Conservation (phyloP, 352 stramenopile genomes). For the Globisporangium orthogonon region DNA sequence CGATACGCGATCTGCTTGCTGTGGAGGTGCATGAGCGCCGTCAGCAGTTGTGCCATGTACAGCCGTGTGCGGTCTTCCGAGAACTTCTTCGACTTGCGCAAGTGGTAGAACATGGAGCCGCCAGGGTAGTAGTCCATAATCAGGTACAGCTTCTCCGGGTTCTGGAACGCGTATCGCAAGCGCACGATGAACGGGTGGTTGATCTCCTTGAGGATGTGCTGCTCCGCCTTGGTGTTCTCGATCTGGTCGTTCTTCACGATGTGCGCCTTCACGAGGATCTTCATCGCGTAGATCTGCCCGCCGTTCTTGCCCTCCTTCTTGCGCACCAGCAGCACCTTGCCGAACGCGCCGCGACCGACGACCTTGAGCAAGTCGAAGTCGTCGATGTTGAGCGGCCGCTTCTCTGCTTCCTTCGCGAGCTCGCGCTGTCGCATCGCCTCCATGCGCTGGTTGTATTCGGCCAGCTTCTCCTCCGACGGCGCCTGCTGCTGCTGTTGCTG, state of each 20-base stretch:
- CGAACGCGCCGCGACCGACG: constrained; percentile 93
- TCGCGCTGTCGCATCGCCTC: constrained; percentile 79
- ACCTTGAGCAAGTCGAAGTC: constrained; percentile 96
- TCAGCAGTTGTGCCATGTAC: constrained; percentile 87
- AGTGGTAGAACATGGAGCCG: constrained; percentile 86
- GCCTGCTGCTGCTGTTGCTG: constrained; percentile 8
- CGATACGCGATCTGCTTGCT: constrained; percentile 88
- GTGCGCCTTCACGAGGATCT: constrained; percentile 91
- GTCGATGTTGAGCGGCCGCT: constrained; percentile 72
- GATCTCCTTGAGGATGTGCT: constrained; percentile 89
- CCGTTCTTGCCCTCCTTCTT: constrained; percentile 88
- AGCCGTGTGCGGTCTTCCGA: constrained; percentile 76
- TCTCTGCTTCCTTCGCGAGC: constrained; percentile 61
- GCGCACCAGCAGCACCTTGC: constrained; percentile 93
- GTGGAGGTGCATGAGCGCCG: constrained; percentile 84
- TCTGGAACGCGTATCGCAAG: constrained; percentile 85
- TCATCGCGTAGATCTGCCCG: constrained; percentile 91
- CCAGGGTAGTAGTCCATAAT: constrained; percentile 95
- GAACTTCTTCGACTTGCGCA: constrained; percentile 86
- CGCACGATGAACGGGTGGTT: constrained; percentile 86
- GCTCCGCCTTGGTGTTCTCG: constrained; percentile 87
- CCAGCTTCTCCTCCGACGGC: constrained; percentile 53
- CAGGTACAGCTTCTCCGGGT: constrained; percentile 92
- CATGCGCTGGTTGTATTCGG: constrained; percentile 58
- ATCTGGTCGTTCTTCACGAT: constrained; percentile 94